Evolutionary conservation across 306 rosid species (phyloP), one percentile per base, ranked within the genome.

Genomic region (Lablab purpureus): DNA sequence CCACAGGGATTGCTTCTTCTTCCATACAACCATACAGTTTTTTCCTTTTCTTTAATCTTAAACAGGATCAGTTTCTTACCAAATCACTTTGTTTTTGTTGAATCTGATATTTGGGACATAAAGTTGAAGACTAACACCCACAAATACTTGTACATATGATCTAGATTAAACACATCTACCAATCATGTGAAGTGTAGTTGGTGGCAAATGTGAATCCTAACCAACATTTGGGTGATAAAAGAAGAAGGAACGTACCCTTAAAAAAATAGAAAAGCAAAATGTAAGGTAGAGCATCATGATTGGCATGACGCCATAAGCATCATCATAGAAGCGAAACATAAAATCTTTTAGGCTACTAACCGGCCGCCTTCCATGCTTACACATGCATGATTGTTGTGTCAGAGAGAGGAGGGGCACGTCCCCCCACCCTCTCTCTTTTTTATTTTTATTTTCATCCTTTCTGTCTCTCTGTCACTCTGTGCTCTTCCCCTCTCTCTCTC

Each of bases 281-380:
- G 5, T 23, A 32, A 55, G 37, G 30, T 65, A 67, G 64, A 34
- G 32, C 88, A 83, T 86, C 89, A 88, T 95, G 83, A 85, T 79
- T 86, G 87, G 82, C 94, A 90, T 91, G 91, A 91, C 91, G 96
- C 96, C 91, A 89, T 82, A 72, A 60, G 40, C 90, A 87, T 85
- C 88, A 84, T 84, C 87, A 81, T 84, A 80, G 79, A 85, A 58
- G 80, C 77, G 28, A 76, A 85, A 86, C 86, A 82, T 58, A 76
- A 84, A 83, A 85, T 86, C 90, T 88, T 87, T 84, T 80, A 78
- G 90, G 83, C 83, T 87, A 89, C 80, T 89, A 91, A 87, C 94
- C 96, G 93, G 99, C 99, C 99, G 99, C 93, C 99, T 93, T 96
- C 96, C 96, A 88, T 93, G 99, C 97, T 96, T 96, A 89, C 98